Conservation (phyloP, 306 rosid genomes). For the Vachellia pachyceras region DNA sequence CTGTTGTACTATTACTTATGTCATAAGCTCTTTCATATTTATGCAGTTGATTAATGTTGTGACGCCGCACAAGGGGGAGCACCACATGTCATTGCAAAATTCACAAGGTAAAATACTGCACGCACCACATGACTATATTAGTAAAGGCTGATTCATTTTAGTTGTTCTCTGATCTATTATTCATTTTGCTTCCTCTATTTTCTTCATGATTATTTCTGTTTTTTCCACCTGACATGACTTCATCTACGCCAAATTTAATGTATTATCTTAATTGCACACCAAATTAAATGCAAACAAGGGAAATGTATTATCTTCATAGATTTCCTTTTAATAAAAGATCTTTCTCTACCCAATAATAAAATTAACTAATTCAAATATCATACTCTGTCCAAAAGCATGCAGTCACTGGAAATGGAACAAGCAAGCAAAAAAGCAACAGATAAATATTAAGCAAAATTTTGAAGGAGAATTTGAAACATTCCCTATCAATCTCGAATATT, state of each 20-base stretch:
- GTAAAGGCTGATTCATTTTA: neutral
- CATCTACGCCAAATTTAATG: neutral
- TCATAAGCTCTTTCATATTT: neutral
- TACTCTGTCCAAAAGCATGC: slow-evolving; percentile 40
- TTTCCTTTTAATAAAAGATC: neutral
- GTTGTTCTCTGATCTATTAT: neutral
- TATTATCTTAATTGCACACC: neutral
- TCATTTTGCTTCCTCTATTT: neutral
- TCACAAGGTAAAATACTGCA: neutral
- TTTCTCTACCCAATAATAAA: neutral
- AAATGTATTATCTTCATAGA: neutral
- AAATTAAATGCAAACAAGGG: neutral
- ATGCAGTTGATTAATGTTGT: neutral
- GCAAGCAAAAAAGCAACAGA: slow-evolving; percentile 23
- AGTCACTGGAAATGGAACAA: slow-evolving; percentile 40
- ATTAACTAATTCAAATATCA: neutral
- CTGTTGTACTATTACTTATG: neutral
- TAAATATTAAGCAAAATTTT: slow-evolving; percentile 35
- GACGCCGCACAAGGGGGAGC: neutral
- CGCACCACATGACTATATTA: neutral
- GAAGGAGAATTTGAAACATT: slow-evolving; percentile 36
- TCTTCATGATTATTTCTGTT: neutral
- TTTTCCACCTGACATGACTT: neutral
- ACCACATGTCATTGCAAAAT: neutral
- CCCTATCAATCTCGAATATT: slow-evolving; percentile 42